A percentile compares a stretch with the other conserved stretches of the same genome.
Evolutionary conservation across 148 eudicot genomes (phyloP).

Genomic region (Persicaria tinctoria): DNA sequence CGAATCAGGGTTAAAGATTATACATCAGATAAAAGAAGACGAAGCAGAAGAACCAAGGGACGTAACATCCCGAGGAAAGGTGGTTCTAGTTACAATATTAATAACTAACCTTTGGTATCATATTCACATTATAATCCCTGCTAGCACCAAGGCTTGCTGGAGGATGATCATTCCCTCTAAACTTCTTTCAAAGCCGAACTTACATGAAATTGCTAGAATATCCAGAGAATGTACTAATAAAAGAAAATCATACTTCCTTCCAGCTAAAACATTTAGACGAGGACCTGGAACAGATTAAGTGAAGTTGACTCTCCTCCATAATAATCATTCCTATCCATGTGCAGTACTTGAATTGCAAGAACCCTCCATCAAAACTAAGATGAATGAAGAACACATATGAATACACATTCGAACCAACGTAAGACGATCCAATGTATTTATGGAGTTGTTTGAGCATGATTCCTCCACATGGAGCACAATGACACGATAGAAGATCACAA

Average conservation of each 20-base stretch:
- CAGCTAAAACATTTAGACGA: not conserved
- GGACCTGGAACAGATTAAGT: constrained; percentile 83
- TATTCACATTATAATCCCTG: constrained; percentile 89
- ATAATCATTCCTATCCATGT: constrained; percentile 99
- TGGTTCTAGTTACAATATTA: not conserved
- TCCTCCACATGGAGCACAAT: not conserved
- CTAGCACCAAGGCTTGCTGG: constrained; percentile 77
- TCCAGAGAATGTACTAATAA: constrained; percentile 8
- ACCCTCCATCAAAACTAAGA: no score
- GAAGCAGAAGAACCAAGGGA: not conserved
- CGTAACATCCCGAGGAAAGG: not conserved
- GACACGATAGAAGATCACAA: not conserved
- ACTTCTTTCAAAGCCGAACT: constrained; percentile 82
- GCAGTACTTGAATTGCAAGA: constrained; percentile 48
- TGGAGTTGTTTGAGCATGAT: not conserved
- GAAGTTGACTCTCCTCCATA: constrained; percentile 99
- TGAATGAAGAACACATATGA: constrained; percentile 6
- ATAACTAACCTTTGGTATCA: constrained; percentile 71
- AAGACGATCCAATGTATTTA: not conserved
- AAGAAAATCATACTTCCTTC: not conserved
- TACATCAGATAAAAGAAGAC: not conserved
- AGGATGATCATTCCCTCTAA: constrained; percentile 77
- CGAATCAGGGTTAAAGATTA: constrained; percentile 6
- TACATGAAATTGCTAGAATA: not conserved
- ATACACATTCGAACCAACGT: not conserved